A percentile compares a stretch with the other conserved stretches of the same genome.
Conservation (phyloP, 2,329 filamentous ascomycete genomes). For the Didymella segeticola region DNA sequence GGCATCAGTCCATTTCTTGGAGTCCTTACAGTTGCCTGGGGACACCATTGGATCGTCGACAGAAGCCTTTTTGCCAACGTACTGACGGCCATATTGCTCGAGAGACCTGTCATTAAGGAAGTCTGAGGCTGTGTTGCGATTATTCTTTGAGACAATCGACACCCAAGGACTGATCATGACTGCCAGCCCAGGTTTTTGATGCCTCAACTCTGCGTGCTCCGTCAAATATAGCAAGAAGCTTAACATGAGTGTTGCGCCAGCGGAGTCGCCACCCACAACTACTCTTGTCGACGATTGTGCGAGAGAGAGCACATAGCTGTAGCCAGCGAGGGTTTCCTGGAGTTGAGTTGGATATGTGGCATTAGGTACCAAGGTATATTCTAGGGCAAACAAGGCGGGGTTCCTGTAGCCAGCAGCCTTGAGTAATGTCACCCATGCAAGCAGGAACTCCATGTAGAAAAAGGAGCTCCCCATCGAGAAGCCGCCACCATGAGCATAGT, state of each 20-base stretch:
- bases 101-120: slow-evolving; percentile 73
- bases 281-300: slow-evolving; percentile 66
- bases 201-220: slow-evolving; percentile 52
- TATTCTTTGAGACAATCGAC: slow-evolving; percentile 71
- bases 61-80: slow-evolving; percentile 62
- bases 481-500: slow-evolving; percentile 83
- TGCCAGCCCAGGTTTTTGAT: slow-evolving; percentile 65
- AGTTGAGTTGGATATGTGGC: slow-evolving; percentile 75
- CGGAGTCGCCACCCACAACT: slow-evolving; percentile 79
- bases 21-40: slow-evolving; percentile 72
- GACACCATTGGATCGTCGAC: slow-evolving; percentile 67
- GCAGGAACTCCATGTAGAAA: slow-evolving; percentile 82
- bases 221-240: slow-evolving; percentile 74
- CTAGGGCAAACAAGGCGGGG: slow-evolving; percentile 78
- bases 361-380: slow-evolving; percentile 82
- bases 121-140: slow-evolving; percentile 74
- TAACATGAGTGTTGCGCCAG: slow-evolving; percentile 76
- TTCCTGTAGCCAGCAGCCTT: slow-evolving; percentile 71
- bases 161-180: slow-evolving; percentile 83
- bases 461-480: slow-evolving; percentile 83
- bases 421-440: slow-evolving; percentile 73
- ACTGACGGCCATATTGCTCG: slow-evolving; percentile 73
- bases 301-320: slow-evolving; percentile 70
- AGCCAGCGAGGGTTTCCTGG: slow-evolving; percentile 72
- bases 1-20: slow-evolving; percentile 70